A percentile compares a stretch with the other conserved stretches of the same genome.
Evolutionary conservation across 192 early-diverging fungal genomes (phyloP).

Genomic region (Jimgerdemannia flammicorona): DNA sequence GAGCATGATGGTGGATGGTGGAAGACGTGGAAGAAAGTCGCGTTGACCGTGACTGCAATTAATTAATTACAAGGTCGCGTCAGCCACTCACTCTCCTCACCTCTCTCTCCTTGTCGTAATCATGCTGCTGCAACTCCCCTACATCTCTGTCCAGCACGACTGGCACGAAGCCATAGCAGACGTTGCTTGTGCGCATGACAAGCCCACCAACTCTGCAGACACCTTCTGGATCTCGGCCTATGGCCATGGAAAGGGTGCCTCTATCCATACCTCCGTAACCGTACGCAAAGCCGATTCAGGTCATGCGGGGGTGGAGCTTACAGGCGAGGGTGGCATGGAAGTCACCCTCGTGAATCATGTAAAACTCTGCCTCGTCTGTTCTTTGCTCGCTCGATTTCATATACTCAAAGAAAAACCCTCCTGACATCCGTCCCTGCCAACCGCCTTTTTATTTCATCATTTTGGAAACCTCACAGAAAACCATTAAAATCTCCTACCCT

Average conservation of each 20-base stretch:
- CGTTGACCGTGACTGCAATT: background rate
- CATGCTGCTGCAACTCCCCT: constrained; percentile 11
- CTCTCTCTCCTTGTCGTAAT: background rate
- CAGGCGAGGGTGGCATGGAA: constrained; percentile 35
- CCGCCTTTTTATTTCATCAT: background rate
- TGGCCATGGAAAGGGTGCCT: constrained; percentile 40
- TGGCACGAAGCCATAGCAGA: constrained; percentile 45
- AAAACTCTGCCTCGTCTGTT: background rate
- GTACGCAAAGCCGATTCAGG: constrained; percentile 12
- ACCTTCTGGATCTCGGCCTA: constrained; percentile 43
- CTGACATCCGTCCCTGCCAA: no score
- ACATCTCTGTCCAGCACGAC: constrained; percentile 47
- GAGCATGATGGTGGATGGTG: constrained; percentile 1
- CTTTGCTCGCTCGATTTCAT: no score
- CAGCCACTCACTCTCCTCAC: background rate
- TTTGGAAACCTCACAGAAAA: constrained; percentile 19
- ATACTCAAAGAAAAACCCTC: no score
- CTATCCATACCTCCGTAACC: constrained; percentile 36
- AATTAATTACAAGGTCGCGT: background rate
- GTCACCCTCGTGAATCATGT: constrained; percentile 39
- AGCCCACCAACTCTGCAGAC: constrained; percentile 23
- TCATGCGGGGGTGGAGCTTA: constrained; percentile 3
- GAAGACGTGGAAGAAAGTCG: background rate
- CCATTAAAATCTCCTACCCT: constrained; percentile 35
- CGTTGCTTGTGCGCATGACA: constrained; percentile 8